phyloP scores from a whole-genome alignment of 2,329 filamentous ascomycete genomes.

The Hymenoscyphus fructigenus region DNA sequence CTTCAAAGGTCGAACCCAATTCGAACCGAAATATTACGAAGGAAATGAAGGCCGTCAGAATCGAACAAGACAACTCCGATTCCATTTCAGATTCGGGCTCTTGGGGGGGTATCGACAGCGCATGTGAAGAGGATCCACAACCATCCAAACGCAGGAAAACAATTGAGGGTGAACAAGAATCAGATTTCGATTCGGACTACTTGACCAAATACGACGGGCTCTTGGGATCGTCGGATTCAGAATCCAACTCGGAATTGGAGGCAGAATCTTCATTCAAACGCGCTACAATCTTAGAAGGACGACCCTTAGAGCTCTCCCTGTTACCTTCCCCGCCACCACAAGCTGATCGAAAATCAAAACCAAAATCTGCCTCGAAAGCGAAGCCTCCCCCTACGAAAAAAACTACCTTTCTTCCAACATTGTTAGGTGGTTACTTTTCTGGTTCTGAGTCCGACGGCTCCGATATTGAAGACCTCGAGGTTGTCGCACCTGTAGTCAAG shows the following conservation, averaged over 20 bases:
- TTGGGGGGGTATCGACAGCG: constrained; percentile 22
- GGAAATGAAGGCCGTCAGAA: constrained; percentile 15
- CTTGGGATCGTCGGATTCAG: constrained; percentile 35
- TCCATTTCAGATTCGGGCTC: constrained; percentile 9
- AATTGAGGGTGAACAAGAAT: constrained; percentile 22
- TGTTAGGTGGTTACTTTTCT: constrained; percentile 79
- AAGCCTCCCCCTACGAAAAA: constrained; percentile 15
- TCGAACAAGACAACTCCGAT: neutral
- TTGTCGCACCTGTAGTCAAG: constrained; percentile 52
- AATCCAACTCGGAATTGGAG: constrained; percentile 30
- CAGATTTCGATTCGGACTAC: constrained; percentile 30
- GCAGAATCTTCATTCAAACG: constrained; percentile 20
- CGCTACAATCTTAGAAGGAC: constrained; percentile 8
- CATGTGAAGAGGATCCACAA: constrained; percentile 8
- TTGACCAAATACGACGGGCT: constrained; percentile 33
- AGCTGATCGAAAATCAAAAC: constrained; percentile 17
- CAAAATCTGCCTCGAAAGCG: constrained; percentile 17
- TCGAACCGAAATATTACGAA: neutral
- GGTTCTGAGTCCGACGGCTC: constrained; percentile 67
- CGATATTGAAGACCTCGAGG: constrained; percentile 56
- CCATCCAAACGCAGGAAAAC: constrained; percentile 15
- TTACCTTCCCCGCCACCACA: constrained; percentile 25
- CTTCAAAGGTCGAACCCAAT: constrained; percentile 14
- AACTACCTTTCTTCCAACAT: constrained; percentile 69
- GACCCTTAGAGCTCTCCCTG: constrained; percentile 19